Evolutionary conservation across 768 basidiomycete genomes (phyloP).

Genomic region (Mycena galericulata): DNA sequence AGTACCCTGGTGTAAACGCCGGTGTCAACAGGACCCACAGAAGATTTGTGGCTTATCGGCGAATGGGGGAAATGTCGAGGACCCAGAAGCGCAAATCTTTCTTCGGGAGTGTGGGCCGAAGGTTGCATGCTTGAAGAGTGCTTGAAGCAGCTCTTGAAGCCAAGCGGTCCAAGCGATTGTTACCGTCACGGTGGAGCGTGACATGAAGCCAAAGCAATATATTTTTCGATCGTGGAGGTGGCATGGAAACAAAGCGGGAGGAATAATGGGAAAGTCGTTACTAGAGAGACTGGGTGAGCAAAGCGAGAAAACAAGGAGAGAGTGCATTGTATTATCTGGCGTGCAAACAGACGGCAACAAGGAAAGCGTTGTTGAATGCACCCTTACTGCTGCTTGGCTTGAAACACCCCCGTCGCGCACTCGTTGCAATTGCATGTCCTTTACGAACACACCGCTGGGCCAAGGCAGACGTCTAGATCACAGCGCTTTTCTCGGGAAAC

Average conservation of each 20-base stretch:
- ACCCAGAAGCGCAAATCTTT: too few species aligned
- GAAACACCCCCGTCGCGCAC: conserved; percentile 25
- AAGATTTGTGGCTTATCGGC: too few species aligned
- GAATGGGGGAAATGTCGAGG: too few species aligned
- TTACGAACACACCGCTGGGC: conserved; percentile 85
- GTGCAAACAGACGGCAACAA: conserved; percentile 40
- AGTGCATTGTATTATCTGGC: background rate
- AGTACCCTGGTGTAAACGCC: conserved; percentile 1
- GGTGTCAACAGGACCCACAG: conserved; percentile 7
- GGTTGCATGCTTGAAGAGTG: too few species aligned
- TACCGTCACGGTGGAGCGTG: too few species aligned
- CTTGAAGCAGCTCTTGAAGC: too few species aligned
- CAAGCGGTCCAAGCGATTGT: too few species aligned
- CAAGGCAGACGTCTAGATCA: conserved; percentile 91
- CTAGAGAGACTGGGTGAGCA: background rate
- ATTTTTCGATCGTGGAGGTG: conserved; percentile 4
- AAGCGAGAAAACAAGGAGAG: background rate
- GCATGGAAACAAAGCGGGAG: conserved; percentile 3
- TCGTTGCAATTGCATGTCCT: conserved; percentile 74
- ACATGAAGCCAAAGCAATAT: too few species aligned
- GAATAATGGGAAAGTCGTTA: background rate
- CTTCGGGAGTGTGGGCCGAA: too few species aligned
- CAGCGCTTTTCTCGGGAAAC: conserved; percentile 79
- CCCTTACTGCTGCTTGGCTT: conserved; percentile 5
- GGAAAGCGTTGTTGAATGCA: conserved; percentile 30